Evolutionary conservation across 768 basidiomycete species (phyloP).

Genomic region (Leccinum disarticulatum): DNA sequence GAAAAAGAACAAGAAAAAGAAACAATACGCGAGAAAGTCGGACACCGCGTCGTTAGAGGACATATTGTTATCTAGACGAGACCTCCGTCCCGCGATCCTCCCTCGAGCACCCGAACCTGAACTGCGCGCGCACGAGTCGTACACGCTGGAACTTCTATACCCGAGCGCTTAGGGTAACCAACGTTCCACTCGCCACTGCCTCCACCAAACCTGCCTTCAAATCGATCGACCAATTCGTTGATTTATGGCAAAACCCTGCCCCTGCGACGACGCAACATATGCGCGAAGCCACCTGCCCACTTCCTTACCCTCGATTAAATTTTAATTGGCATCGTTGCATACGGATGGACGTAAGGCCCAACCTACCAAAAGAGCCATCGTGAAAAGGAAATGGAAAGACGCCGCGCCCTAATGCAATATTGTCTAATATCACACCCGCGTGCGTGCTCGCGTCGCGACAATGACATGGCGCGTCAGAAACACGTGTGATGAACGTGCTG

Average conservation of each 20-base stretch:
- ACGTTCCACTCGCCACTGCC: neutral
- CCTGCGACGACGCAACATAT: neutral
- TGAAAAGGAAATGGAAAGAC: neutral
- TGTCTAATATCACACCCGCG: neutral
- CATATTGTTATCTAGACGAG: neutral
- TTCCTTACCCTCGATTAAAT: neutral
- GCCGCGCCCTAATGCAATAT: neutral
- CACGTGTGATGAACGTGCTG: conserved; percentile 21
- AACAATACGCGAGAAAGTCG: neutral
- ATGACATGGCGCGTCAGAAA: conserved; percentile 11
- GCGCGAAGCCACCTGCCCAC: neutral
- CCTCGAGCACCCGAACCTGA: conserved; percentile 9
- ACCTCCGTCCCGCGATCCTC: conserved; percentile 1
- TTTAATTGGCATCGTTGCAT: neutral
- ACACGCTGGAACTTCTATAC: neutral
- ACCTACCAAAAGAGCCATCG: neutral
- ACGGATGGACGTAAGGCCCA: neutral
- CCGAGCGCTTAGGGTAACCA: neutral
- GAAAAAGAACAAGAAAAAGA: neutral
- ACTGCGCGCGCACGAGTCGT: neutral
- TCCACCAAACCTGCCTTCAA: neutral
- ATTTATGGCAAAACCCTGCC: neutral
- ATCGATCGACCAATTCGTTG: neutral
- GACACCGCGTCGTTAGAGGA: neutral
- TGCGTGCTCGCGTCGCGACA: neutral